Evolutionary conservation across 2,329 filamentous ascomycete species (phyloP).

Genomic region (Leptoxyphium fumago): DNA sequence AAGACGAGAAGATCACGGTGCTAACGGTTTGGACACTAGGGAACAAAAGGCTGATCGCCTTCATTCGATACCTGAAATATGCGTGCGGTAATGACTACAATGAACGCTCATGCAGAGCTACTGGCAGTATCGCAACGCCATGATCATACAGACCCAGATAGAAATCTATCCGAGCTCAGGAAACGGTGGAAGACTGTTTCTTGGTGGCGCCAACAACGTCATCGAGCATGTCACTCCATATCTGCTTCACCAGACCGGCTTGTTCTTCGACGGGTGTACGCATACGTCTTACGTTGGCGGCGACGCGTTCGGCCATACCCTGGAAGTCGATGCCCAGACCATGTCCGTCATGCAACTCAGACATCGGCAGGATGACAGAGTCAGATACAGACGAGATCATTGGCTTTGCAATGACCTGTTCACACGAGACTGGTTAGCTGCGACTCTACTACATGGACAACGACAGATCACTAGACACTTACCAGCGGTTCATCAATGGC

Average conservation of each 20-base stretch:
- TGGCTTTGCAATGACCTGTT: conserved; percentile 36
- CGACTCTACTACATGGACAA: conserved; percentile 1
- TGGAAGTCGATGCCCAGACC: conserved; percentile 42
- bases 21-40: no score
- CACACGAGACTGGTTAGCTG: not conserved
- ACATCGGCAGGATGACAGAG: conserved; percentile 38
- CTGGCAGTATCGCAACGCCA: no score
- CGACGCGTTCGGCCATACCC: conserved; percentile 37
- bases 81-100: no score
- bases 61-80: no score
- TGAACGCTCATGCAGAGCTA: no score
- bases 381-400: conserved; percentile 41
- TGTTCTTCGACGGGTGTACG: conserved; percentile 27
- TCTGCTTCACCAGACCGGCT: conserved; percentile 25
- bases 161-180: no score
- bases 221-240: conserved; percentile 35
- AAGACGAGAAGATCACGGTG: no score
- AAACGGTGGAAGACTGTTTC: conserved; percentile 5
- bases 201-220: conserved; percentile 31
- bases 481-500: not conserved
- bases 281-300: conserved; percentile 23
- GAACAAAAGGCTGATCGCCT: no score
- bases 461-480: not conserved
- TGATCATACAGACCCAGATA: no score
- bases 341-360: conserved; percentile 43